Evolutionary conservation across 2,329 filamentous ascomycete genomes (phyloP), one percentile per base, ranked within the genome.

Genomic region (Ustulina deusta): DNA sequence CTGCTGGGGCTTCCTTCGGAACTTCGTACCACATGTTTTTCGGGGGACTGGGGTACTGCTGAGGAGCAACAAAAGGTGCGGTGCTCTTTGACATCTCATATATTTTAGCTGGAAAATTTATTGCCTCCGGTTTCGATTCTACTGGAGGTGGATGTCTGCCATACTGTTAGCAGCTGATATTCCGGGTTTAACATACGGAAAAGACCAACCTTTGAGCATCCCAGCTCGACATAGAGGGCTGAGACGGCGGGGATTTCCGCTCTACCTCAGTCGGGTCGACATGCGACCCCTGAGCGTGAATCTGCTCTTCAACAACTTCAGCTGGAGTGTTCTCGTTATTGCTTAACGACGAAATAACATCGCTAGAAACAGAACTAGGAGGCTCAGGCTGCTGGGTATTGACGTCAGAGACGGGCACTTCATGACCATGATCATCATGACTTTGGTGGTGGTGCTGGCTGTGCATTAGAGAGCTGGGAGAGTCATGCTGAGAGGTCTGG

Each of bases 11-110:
- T 66, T 87, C 85, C 70, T 85, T 88, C 5, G 94, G 94, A 40
- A 97, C 87, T 74, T 95, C 84, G 77, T 96, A 97, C 86, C 91
- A 96, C 93, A 97, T 94, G 76, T 94, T 87, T 78, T 87, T 91
- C 0, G 94, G 93, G 20, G 93, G 93, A 75, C 93, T 92, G 2
- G 94, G 93, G 75, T 97, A 96, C 61, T 87, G 85, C 67, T 83
- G 80, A 20, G 94, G 94, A 36, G 94, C 88, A 61, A 93, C 86
- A 80, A 97, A 98, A 10, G 92, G 89, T 38, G 89, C 80, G 20
- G 85, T 84, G 78, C 94, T 92, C 63, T 87, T 87, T 63, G 92
- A 97, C 90, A 97, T 97, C 64, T 87, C 86, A 80, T 98, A 98
- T 63, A 89, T 89, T 64, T 89, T 88, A 54, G 86, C 85, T 17